phyloP scores from a whole-genome alignment of 2,329 filamentous ascomycete genomes.

The Ceratocystis albifundus region DNA sequence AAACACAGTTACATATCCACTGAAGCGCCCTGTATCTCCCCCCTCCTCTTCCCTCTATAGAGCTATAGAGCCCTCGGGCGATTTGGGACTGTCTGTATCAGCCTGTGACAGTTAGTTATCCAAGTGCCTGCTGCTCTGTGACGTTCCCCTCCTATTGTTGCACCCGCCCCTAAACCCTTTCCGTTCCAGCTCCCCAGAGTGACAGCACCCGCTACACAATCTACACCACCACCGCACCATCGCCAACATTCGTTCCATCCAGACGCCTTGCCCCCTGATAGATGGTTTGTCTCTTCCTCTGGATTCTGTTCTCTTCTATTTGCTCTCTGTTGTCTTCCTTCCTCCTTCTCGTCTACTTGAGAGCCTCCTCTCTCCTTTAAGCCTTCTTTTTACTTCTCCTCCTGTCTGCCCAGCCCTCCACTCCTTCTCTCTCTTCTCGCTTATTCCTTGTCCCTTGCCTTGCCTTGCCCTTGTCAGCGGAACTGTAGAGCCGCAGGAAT shows the following conservation, averaged over 20 bases:
- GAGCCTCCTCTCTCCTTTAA: not conserved
- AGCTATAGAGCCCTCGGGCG: too few relatives aligned
- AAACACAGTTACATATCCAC: not conserved
- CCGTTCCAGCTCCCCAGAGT: not conserved
- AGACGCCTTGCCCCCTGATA: not conserved
- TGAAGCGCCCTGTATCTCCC: not conserved
- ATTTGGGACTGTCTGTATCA: too few relatives aligned
- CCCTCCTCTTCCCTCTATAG: too few relatives aligned
- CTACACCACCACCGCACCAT: too few relatives aligned
- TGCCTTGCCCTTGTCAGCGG: not conserved
- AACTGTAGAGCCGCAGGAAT: conserved; percentile 14
- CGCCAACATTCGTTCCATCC: not conserved
- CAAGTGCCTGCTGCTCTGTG: too few relatives aligned
- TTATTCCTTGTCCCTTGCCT: not conserved
- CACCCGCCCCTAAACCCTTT: not conserved
- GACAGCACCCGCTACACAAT: not conserved
- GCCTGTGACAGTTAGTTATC: too few relatives aligned
- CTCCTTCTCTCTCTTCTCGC: not conserved
- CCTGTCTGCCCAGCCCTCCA: not conserved
- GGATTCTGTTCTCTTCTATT: not conserved
- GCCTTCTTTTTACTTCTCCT: not conserved
- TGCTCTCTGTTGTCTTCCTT: not conserved
- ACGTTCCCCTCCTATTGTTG: not conserved
- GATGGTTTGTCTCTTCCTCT: too few relatives aligned
- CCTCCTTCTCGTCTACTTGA: not conserved